Conservation (phyloP, 805 yeast genomes). For the Yarrowia sp. region DNA sequence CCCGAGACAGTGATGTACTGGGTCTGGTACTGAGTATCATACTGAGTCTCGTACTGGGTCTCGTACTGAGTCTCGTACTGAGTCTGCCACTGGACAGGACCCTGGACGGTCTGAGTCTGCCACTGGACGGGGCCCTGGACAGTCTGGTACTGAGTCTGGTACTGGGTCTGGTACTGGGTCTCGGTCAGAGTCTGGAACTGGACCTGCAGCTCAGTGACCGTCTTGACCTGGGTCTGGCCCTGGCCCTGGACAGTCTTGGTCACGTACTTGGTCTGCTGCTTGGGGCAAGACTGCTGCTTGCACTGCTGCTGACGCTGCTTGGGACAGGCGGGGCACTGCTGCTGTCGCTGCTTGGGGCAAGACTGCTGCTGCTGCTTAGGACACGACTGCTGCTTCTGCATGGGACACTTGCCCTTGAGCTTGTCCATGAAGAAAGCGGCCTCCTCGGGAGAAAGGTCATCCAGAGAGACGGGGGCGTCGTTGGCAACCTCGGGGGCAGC, state of each 20-base stretch:
- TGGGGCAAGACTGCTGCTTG: neutral
- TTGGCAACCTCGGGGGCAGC: neutral
- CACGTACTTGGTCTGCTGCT: constrained; percentile 2
- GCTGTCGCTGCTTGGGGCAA: constrained; percentile 21
- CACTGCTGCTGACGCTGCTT: neutral
- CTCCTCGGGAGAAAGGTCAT: constrained; percentile 8
- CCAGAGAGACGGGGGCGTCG: constrained; percentile 5
- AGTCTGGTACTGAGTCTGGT: neutral
- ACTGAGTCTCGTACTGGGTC: no score
- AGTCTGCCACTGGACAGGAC: neutral
- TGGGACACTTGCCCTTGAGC: constrained; percentile 17
- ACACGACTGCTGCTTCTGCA: neutral
- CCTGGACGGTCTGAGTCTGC: neutral
- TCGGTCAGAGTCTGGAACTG: neutral
- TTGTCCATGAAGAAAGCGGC: constrained; percentile 12
- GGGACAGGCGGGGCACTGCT: constrained; percentile 9
- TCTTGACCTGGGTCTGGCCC: neutral
- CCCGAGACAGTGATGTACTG: no score
- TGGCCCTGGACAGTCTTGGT: neutral
- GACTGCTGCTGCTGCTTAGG: neutral
- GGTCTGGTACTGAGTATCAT: no score
- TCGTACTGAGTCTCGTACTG: no score
- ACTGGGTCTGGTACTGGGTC: neutral
- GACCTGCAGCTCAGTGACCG: neutral
- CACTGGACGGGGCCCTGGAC: neutral